A percentile compares a stretch with the other conserved stretches of the same genome.
Conservation (phyloP, 2,329 filamentous ascomycete species). For the Sarocladiaceae sp. region DNA sequence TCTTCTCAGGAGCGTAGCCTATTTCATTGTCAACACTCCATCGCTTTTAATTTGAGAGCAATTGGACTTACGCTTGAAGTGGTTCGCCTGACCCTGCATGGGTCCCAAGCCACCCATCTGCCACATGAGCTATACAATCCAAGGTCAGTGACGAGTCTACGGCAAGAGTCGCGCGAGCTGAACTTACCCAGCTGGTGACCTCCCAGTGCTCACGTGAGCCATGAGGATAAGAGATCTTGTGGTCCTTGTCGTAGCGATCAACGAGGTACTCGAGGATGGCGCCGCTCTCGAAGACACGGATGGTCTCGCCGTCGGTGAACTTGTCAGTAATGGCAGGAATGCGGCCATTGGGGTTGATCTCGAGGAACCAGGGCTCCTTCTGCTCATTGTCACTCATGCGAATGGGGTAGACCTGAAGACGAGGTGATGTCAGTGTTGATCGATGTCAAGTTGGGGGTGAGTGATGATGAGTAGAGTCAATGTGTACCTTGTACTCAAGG, state of each 20-base stretch:
- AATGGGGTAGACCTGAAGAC: slow-evolving; percentile 50
- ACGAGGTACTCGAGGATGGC: slow-evolving; percentile 82
- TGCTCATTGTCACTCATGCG: slow-evolving; percentile 73
- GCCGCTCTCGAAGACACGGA: slow-evolving; percentile 78
- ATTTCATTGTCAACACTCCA: background rate
- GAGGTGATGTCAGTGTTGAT: background rate
- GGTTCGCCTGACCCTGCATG: slow-evolving; percentile 79
- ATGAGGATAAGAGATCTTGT: slow-evolving; percentile 76
- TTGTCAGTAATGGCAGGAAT: slow-evolving; percentile 85
- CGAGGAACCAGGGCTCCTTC: slow-evolving; percentile 82
- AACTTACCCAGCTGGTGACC: slow-evolving; percentile 67
- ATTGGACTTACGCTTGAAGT: slow-evolving; percentile 60
- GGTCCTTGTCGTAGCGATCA: slow-evolving; percentile 73
- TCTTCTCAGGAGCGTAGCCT: slow-evolving; percentile 76
- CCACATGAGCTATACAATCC: slow-evolving; percentile 50
- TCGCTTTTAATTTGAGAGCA: background rate
- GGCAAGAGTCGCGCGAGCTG: background rate
- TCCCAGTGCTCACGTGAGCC: slow-evolving; percentile 75
- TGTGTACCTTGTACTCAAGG: slow-evolving; percentile 66
- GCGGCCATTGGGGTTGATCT: slow-evolving; percentile 89
- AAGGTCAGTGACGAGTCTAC: background rate
- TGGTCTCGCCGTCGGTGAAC: slow-evolving; percentile 66
- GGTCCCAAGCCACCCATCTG: slow-evolving; percentile 78
- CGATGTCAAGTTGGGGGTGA: background rate
- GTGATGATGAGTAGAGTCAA: background rate